Conservation (phyloP, 179 eudicot species). For the Silene coronaria region DNA sequence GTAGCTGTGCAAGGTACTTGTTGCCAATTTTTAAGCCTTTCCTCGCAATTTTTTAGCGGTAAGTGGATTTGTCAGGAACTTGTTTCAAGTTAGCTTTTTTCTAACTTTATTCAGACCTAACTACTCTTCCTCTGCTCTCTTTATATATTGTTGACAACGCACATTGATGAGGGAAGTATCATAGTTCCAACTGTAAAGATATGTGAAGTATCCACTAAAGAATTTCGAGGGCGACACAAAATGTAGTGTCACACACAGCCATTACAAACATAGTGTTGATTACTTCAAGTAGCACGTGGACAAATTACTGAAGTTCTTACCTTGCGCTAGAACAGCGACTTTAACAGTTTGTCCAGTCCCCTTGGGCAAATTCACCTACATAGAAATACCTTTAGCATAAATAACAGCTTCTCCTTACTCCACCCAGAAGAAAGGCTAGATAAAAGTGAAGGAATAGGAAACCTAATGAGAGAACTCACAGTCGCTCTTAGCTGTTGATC, state of each 20-base stretch:
- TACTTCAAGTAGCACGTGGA: background rate
- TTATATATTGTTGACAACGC: background rate
- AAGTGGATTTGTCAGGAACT: background rate
- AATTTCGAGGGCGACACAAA: background rate
- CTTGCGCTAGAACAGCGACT: constrained; percentile 97
- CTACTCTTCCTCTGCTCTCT: background rate
- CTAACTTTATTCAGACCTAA: background rate
- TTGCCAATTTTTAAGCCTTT: background rate
- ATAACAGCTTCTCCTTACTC: background rate
- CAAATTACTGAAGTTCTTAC: constrained; percentile 26
- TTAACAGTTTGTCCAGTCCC: constrained; percentile 87
- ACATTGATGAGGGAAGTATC: background rate
- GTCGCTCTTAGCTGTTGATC: constrained; percentile 99
- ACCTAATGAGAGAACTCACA: constrained; percentile 36
- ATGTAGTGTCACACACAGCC: background rate
- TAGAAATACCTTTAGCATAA: constrained; percentile 6
- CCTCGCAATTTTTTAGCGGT: background rate
- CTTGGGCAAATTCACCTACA: constrained; percentile 91
- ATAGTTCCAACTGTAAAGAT: background rate
- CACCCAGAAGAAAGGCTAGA: background rate
- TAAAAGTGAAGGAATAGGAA: background rate
- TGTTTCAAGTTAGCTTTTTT: background rate
- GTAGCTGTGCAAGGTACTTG: background rate
- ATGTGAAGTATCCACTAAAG: background rate
- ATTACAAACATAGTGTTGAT: background rate